Conservation (phyloP, 495 filamentous ascomycete species). For the Penicillium manginii region DNA sequence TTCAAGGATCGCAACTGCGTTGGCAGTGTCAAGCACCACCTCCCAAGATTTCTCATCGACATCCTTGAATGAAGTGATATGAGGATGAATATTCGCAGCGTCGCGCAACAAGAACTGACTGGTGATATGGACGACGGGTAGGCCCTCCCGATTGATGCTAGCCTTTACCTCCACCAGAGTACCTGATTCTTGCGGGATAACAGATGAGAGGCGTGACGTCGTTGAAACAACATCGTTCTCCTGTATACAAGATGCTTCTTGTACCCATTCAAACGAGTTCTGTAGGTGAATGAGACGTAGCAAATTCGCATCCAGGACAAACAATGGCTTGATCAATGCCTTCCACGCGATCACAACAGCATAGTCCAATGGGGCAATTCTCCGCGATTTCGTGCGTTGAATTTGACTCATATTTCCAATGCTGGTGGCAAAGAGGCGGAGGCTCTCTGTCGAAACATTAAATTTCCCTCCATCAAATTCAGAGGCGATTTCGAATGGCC, state of each 20-base stretch:
- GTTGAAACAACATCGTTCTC: conserved; percentile 96
- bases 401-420: conserved; percentile 96
- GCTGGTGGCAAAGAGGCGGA: conserved; percentile 95
- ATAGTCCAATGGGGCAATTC: conserved; percentile 99
- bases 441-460: no score
- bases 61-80: no score
- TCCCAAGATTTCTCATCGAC: no score
- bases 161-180: conserved; percentile 99
- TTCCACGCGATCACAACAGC: conserved; percentile 99
- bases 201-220: no score
- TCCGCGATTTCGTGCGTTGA: no score
- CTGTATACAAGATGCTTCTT: conserved; percentile 96
- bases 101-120: conserved; percentile 98
- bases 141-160: conserved; percentile 83
- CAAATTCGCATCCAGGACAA: conserved; percentile 92
- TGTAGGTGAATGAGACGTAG: conserved; percentile 94
- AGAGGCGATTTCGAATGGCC: conserved; percentile 77
- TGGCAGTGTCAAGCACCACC: conserved; percentile 83
- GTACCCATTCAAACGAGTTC: conserved; percentile 97
- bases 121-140: conserved; percentile 96
- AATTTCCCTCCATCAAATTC: conserved; percentile 96
- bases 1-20: conserved; percentile 89
- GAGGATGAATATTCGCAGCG: no score
- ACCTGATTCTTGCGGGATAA: no score
- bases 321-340: conserved; percentile 97